Base-by-base conservation (phyloP, 2,329 filamentous ascomycete species). In the Paraphaeosphaeria minitans region DNA sequence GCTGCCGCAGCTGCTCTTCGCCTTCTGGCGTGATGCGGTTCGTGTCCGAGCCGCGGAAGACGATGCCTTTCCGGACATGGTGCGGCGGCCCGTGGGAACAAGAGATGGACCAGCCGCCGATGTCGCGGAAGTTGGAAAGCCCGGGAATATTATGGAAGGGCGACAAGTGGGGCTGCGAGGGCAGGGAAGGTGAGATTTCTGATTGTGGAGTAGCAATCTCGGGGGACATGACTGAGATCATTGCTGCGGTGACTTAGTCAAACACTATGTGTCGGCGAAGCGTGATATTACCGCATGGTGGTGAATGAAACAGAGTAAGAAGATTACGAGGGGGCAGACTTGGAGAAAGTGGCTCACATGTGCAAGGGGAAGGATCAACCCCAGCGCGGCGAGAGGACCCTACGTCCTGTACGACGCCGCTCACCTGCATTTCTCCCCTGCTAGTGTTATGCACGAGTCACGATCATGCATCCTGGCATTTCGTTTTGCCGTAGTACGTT, bases 1-100 rank as follows among this genome's bases (percentile, higher is more conserved):
- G 79, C 13, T 75, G 68, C 37, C 80, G 59, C 3, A 71, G 56
- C 12, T 47, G 50, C 0, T 52, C 53, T 21, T 66, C 60, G 4
- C 63, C 71, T 2, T 51, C 54, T 0, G 61, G 42, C 9, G 57
- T 60, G 21, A 70, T 64, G 24, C 57, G 58, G n/a, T 58, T 65
- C 2, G 88, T 86, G 66, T 91, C 88, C 3, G 87, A 89, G 43
- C 87, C 87, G 53, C 91, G 87, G 76, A 85, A 93, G 57, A 89
- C 76, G 35, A 87, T 69, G 53, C 82, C 81, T 33, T 76, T 77
- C 42, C 83, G 82, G 61, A 89, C 68, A 60, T 68, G 22, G 14
- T 31, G 51, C 6, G 53, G 29, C 4, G 35, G 43, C 10, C 16
- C 10, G 19, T 31, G 46, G 39, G 47, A 46, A 14, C 50, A 39